A percentile compares a stretch with the other conserved stretches of the same genome.
Evolutionary conservation across 1,284 basidiomycete species (phyloP).

Genomic region (Blastosporella zonata): DNA sequence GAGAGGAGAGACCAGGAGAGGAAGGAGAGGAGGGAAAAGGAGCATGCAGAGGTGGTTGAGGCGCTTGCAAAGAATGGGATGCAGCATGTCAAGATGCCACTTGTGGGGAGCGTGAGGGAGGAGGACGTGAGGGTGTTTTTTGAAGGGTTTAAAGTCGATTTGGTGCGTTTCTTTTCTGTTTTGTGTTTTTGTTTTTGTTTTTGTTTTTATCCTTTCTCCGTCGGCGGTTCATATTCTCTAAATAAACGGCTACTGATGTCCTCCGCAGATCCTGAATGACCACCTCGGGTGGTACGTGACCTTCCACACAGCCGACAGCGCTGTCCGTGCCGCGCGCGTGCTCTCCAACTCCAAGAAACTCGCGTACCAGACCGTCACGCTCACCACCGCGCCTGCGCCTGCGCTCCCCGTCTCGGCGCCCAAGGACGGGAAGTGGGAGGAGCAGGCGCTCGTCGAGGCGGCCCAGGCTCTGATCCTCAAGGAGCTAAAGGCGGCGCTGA

Average conservation of each 20-base stretch:
- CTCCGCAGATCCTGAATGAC: slow-evolving; percentile 59
- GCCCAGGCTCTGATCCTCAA: slow-evolving; percentile 60
- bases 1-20: slow-evolving; percentile 8
- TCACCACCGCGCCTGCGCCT: slow-evolving; percentile 56
- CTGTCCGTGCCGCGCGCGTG: slow-evolving; percentile 59
- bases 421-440: slow-evolving; percentile 49
- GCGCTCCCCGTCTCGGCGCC: slow-evolving; percentile 32
- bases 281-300: slow-evolving; percentile 68
- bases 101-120: slow-evolving; percentile 51
- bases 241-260: neutral
- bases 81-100: slow-evolving; percentile 59
- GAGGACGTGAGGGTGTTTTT: slow-evolving; percentile 63
- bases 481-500: slow-evolving; percentile 59
- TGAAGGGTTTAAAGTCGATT: slow-evolving; percentile 60
- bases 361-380: slow-evolving; percentile 55
- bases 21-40: slow-evolving; percentile 17
- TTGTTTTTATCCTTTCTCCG: slow-evolving; percentile 6
- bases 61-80: slow-evolving; percentile 58
- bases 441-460: slow-evolving; percentile 56
- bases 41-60: slow-evolving; percentile 47
- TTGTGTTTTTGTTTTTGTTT: slow-evolving; percentile 5
- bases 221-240: neutral
- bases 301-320: slow-evolving; percentile 55
- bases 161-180: slow-evolving; percentile 39
- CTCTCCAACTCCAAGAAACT: slow-evolving; percentile 53